Evolutionary conservation across 768 basidiomycete species (phyloP).

Genomic region (Boletus subparvulus): DNA sequence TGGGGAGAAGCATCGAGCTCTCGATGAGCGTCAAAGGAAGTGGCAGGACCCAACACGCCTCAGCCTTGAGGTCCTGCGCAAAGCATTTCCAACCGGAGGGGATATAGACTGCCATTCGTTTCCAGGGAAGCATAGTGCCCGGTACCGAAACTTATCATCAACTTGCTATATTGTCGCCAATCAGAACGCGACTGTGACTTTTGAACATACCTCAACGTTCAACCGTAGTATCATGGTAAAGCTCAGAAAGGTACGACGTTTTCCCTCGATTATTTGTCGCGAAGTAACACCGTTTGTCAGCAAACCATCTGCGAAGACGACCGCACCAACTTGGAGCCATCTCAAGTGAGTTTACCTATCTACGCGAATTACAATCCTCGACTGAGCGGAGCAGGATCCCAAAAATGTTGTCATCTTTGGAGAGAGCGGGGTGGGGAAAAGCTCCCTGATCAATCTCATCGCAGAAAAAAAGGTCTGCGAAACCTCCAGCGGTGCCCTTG

Average conservation of each 20-base stretch:
- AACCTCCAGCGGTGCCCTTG: conserved; percentile 33
- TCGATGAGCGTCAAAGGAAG: conserved; percentile 15
- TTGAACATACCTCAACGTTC: background rate
- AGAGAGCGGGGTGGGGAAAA: conserved; percentile 43
- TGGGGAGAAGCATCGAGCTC: background rate
- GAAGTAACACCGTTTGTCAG: conserved; percentile 15
- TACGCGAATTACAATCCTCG: background rate
- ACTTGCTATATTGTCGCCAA: background rate
- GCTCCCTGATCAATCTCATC: conserved; percentile 46
- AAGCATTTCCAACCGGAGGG: background rate
- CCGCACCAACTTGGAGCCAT: background rate
- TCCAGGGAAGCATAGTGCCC: background rate
- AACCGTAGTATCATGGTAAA: background rate
- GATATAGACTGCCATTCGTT: conserved; percentile 16
- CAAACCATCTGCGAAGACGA: conserved; percentile 2
- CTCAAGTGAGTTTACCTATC: conserved; percentile 11
- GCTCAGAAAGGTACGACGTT: conserved; percentile 14
- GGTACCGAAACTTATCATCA: conserved; percentile 1
- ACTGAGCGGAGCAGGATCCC: conserved; percentile 10
- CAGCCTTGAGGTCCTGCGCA: conserved; percentile 13
- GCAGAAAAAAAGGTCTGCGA: conserved; percentile 24
- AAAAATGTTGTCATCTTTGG: conserved; percentile 44
- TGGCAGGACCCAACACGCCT: conserved; percentile 6
- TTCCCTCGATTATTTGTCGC: background rate
- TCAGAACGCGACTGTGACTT: conserved; percentile 2